phyloP scores from a whole-genome alignment of 2,329 filamentous ascomycete genomes.

The Fusarium pseudograminearum region DNA sequence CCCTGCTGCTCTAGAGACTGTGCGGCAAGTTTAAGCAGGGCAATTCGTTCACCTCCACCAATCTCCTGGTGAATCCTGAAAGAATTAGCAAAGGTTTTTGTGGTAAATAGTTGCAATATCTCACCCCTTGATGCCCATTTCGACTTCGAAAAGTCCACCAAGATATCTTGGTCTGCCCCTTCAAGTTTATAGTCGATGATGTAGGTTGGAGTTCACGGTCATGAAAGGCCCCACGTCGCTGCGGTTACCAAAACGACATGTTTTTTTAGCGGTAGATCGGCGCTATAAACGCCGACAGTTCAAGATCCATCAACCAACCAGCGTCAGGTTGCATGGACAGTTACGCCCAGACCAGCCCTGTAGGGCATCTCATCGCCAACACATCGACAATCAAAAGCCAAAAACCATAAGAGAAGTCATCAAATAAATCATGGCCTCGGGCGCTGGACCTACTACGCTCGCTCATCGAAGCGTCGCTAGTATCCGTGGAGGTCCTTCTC shows the following conservation, averaged over 20 bases:
- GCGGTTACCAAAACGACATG: constrained; percentile 46
- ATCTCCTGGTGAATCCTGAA: constrained; percentile 89
- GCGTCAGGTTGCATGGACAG: constrained; percentile 28
- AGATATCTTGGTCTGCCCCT: constrained; percentile 13
- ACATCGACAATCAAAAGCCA: constrained; percentile 7
- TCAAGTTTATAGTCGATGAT: constrained; percentile 31
- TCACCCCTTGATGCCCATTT: constrained; percentile 77
- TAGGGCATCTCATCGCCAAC: constrained; percentile 31
- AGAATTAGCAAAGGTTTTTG: constrained; percentile 1
- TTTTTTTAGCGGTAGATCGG: constrained; percentile 51
- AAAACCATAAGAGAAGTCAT: not conserved
- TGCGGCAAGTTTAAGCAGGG: constrained; percentile 84
- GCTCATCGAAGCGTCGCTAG: constrained; percentile 70
- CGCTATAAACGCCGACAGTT: constrained; percentile 43
- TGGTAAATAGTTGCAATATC: fast-evolving
- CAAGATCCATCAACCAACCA: constrained; percentile 41
- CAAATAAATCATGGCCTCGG: constrained; percentile 57
- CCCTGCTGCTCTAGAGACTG: constrained; percentile 77
- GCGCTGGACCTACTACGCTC: constrained; percentile 57
- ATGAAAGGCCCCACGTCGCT: constrained; percentile 48
- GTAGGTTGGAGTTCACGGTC: constrained; percentile 35
- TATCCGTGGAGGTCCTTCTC: constrained; percentile 62
- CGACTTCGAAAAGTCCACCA: constrained; percentile 21
- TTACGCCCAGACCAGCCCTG: constrained; percentile 12
- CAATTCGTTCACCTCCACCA: constrained; percentile 80